Base-by-base conservation (phyloP, 1,284 basidiomycete species). In the Sporisorium graminicola region DNA sequence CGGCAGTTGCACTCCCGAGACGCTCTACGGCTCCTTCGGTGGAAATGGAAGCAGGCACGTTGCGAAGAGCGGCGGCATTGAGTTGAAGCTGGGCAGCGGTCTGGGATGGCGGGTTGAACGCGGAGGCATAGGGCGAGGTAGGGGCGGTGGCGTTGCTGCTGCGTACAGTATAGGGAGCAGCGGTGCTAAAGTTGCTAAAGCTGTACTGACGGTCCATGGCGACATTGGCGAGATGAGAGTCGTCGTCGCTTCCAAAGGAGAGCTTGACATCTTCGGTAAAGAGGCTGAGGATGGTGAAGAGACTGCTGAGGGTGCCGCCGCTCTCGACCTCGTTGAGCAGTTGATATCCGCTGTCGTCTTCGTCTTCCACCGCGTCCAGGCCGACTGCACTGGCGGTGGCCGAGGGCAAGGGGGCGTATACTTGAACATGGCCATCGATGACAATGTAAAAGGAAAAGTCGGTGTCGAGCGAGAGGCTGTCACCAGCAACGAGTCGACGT, bases 241-340 rank as follows among this genome's bases (percentile, higher is more conserved):
- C 74, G 6, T 73, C 59, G 16, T 81, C 75, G 20, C 60, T 43
- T 27, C 72, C 75, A 33, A 82, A 79, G 7, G 93, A 92, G 78
- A 98, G 90, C 86, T 95, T 92, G 80, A 99, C 92, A 82, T 98
- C 93, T 86, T 99, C 96, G 1, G 97, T 99, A 87, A 99, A 99
- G 52, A 99, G 88, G 65, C 87, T 93, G 58, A 99, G 89, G 83
- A 99, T 99, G 14, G 94, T 98, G 87, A 99, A 98, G 43, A 98
- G 89, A 80, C 94, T 96, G 43, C 94, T 96, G 16, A 98, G 88
- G 0, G 95, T 99, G 12, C 96, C 82, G 53, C 82, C 83, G 46
- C 76, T 82, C 60, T 79, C 76, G 46, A 85, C 84, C 43, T 85
- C 83, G 73, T 85, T 83, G 54, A 85, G 67, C 26, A 85, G 69